Percentiles rank a stretch among this genome's conserved stretches.
phyloP scores from a whole-genome alignment of 1,284 basidiomycete species.

The Gymnopus androsaceus region DNA sequence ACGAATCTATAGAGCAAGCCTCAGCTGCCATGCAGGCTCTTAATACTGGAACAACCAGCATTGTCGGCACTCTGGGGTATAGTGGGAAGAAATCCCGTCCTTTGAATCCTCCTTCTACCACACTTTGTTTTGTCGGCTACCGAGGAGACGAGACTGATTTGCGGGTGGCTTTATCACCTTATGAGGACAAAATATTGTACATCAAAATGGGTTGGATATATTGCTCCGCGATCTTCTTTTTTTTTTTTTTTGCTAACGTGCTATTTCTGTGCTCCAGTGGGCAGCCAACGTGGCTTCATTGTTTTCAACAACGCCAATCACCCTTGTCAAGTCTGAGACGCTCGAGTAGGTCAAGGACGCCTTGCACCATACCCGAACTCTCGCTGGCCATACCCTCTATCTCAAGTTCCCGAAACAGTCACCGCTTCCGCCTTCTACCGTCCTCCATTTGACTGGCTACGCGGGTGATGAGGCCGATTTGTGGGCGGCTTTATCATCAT shows the following conservation, averaged over 20 bases:
- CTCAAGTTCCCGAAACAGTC: too few relatives aligned
- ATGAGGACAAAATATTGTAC: neutral
- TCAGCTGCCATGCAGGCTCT: slow-evolving; percentile 35
- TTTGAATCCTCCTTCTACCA: slow-evolving; percentile 32
- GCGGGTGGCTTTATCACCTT: slow-evolving; percentile 20
- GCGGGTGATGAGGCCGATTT: too few relatives aligned
- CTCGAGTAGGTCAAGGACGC: too few relatives aligned
- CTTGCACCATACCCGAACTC: too few relatives aligned
- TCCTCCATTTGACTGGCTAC: too few relatives aligned
- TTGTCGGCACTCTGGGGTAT: slow-evolving; percentile 44
- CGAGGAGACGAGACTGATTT: slow-evolving; percentile 31
- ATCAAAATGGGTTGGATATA: neutral
- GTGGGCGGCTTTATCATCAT: too few relatives aligned
- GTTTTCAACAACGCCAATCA: slow-evolving; percentile 39
- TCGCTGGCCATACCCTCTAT: too few relatives aligned
- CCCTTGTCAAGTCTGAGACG: too few relatives aligned
- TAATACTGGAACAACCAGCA: slow-evolving; percentile 41
- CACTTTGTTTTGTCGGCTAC: slow-evolving; percentile 42
- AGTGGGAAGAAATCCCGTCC: slow-evolving; percentile 19
- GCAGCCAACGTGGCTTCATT: slow-evolving; percentile 39
- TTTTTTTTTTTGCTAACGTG: slow-evolving; percentile 6
- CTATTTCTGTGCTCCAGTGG: slow-evolving; percentile 29
- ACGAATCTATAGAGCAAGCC: slow-evolving; percentile 36
- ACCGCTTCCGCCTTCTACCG: too few relatives aligned
- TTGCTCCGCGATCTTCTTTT: neutral